Conservation (phyloP, 83 land plant species). For the Diphasiastrum complanatum region DNA sequence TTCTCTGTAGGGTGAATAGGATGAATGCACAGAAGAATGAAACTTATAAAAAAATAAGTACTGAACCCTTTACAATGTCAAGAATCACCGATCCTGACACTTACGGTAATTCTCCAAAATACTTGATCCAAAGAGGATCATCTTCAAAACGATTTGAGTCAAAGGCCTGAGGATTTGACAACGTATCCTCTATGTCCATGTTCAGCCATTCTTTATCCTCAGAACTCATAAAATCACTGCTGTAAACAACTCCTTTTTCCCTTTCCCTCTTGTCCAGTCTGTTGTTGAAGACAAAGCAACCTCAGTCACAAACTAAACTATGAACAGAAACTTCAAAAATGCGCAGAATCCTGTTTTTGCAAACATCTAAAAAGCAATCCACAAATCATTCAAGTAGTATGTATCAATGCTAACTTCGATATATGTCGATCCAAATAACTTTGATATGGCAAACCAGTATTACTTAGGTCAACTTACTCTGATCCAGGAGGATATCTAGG, state of each 20-base stretch:
- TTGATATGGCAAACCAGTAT: too few relatives aligned
- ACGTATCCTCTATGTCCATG: slow-evolving; percentile 76
- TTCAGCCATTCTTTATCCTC: slow-evolving; percentile 82
- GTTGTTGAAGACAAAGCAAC: neutral
- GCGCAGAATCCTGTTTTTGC: too few relatives aligned
- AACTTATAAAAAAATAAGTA: too few relatives aligned
- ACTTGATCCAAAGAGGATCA: slow-evolving; percentile 51
- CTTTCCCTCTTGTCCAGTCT: slow-evolving; percentile 62
- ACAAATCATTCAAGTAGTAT: too few relatives aligned
- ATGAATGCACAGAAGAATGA: too few relatives aligned
- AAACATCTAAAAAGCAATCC: too few relatives aligned
- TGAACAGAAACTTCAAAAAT: neutral
- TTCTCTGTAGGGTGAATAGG: too few relatives aligned
- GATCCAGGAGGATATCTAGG: slow-evolving; percentile 72
- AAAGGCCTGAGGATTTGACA: slow-evolving; percentile 19
- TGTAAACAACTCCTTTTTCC: slow-evolving; percentile 47
- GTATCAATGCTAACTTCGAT: too few relatives aligned
- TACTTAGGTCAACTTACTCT: slow-evolving; percentile 42
- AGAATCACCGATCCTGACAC: too few relatives aligned
- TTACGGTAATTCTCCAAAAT: slow-evolving; percentile 74
- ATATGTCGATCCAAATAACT: too few relatives aligned
- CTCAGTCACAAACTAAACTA: too few relatives aligned
- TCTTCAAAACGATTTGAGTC: slow-evolving; percentile 51
- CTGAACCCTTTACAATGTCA: too few relatives aligned
- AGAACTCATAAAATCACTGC: slow-evolving; percentile 59